A percentile compares a stretch with the other conserved stretches of the same genome.
Evolutionary conservation across 352 stramenopile species (phyloP).

Genomic region (Globisporangium middletonii): DNA sequence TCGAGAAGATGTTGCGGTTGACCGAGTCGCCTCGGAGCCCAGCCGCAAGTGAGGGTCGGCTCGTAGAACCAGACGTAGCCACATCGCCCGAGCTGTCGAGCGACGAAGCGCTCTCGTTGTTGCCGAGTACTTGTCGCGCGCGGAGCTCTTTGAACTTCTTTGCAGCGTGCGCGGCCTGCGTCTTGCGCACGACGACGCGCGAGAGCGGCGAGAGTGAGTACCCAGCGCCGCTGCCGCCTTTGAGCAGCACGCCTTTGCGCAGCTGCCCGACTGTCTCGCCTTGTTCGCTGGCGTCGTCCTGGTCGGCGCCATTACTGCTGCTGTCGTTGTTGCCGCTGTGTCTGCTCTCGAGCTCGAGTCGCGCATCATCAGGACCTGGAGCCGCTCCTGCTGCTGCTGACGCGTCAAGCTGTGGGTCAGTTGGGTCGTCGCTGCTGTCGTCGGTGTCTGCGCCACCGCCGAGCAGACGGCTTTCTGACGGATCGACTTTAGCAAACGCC

Average conservation of each 20-base stretch:
- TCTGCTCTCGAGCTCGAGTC: constrained; percentile 1
- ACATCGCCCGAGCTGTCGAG: not conserved
- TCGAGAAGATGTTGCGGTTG: constrained; percentile 2
- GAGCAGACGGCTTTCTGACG: constrained; percentile 24
- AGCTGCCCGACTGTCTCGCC: constrained; percentile 16
- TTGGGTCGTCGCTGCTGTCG: constrained; percentile 6
- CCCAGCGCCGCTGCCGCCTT: constrained; percentile 12
- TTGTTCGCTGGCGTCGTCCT: constrained; percentile 8
- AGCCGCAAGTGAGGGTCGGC: not conserved
- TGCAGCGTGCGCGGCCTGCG: constrained; percentile 29
- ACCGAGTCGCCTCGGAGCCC: not conserved
- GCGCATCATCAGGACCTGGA: not conserved
- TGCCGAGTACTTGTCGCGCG: constrained; percentile 10
- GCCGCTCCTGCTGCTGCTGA: not conserved
- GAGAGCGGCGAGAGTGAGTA: constrained; percentile 31
- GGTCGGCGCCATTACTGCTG: not conserved
- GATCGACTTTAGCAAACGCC: constrained; percentile 32
- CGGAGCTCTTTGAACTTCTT: constrained; percentile 40
- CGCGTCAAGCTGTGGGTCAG: not conserved
- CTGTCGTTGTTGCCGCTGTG: not conserved
- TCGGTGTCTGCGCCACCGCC: constrained; percentile 7
- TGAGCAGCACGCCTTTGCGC: constrained; percentile 11
- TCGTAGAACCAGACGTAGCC: too few relatives aligned
- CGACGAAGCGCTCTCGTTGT: not conserved
- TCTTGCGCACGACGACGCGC: constrained; percentile 38